phyloP scores from a whole-genome alignment of 352 stramenopile species.

The Aphanomyces stellatus region DNA sequence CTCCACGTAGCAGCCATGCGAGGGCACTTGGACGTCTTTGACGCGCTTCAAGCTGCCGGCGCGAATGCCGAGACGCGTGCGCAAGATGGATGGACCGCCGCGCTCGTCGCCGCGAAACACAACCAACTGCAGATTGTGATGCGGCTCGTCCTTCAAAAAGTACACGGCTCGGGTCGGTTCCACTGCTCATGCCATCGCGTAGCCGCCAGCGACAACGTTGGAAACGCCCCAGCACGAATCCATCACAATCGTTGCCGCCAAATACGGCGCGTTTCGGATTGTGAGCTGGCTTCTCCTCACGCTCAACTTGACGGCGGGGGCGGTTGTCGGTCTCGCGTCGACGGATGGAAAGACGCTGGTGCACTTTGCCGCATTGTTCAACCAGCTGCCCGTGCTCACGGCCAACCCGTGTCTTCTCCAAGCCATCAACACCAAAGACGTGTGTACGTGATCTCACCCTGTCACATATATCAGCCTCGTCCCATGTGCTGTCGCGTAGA shows the following conservation, averaged over 20 bases:
- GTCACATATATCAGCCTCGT: too few relatives aligned
- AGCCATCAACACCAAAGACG: background rate
- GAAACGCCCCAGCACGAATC: background rate
- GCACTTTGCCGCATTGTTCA: constrained; percentile 13
- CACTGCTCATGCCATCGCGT: background rate
- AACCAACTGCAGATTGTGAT: constrained; percentile 15
- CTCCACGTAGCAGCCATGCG: constrained; percentile 5
- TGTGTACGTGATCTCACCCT: background rate
- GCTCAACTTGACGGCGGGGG: background rate
- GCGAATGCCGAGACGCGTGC: background rate
- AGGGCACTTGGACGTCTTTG: constrained; percentile 8
- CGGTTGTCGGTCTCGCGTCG: background rate
- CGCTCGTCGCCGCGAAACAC: constrained; percentile 4
- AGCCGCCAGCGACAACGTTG: background rate
- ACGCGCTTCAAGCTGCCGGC: constrained; percentile 1
- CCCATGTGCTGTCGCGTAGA: background rate
- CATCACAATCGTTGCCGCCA: constrained; percentile 5
- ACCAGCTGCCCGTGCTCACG: background rate
- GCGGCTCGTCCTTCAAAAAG: constrained; percentile 10
- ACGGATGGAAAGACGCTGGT: constrained; percentile 3
- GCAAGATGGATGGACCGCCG: background rate
- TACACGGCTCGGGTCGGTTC: background rate
- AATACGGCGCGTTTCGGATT: constrained; percentile 3
- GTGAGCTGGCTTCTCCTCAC: constrained; percentile 13
- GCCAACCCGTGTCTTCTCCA: background rate